Evolutionary conservation across 768 basidiomycete species (phyloP), one percentile per base, ranked within the genome.

Genomic region (Albatrellus ellisii): DNA sequence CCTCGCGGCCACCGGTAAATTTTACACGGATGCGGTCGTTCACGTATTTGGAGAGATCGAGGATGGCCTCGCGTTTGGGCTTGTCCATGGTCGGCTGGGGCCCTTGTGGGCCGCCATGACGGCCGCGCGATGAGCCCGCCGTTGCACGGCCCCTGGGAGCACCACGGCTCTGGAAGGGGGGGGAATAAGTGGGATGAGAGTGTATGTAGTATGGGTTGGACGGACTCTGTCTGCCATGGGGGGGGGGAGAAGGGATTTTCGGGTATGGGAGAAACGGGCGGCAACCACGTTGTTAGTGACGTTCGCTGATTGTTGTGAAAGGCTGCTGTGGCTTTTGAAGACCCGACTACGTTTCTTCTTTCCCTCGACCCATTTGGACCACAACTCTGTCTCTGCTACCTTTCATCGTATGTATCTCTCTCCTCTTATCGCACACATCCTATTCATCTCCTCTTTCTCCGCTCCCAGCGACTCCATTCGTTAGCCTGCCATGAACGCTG

Each of bases 1-100:
- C 91, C 74, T 99, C 91, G 29, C 95, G 67, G 28, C 94, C 94
- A 33, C 95, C 95, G n/a, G 89, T 89, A 57, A 99, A 98, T 62
- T 95, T 97, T 55, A 98, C 91, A 43, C 89, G 67, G 56, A 99
- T 87, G 47, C 77, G 73, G 60, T 91, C 79, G 60, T 94, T 86
- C 40, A 84, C 83, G 54, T 95, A 98, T 60, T 94, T 92, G 37
- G 85, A 77, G 25, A 98, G 77, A 60, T 97, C 91, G 25, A 98
- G 76, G 61, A 98, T 97, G 22, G 89, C 87, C 61, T 98, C 94
- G 32, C 87, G 75, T 59, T 84, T 86, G 33, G 85, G 86, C 57
- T 84, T 88, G 52, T 89, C 73, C 56, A 74, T 65, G 9, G 69
- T 58, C 25, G 70, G 66, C 39, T 65, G 65, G 14, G 68, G 56